Evolutionary conservation across 2,329 filamentous ascomycete species (phyloP), one percentile per base, ranked within the genome.

Genomic region (Camillea tinctor): DNA sequence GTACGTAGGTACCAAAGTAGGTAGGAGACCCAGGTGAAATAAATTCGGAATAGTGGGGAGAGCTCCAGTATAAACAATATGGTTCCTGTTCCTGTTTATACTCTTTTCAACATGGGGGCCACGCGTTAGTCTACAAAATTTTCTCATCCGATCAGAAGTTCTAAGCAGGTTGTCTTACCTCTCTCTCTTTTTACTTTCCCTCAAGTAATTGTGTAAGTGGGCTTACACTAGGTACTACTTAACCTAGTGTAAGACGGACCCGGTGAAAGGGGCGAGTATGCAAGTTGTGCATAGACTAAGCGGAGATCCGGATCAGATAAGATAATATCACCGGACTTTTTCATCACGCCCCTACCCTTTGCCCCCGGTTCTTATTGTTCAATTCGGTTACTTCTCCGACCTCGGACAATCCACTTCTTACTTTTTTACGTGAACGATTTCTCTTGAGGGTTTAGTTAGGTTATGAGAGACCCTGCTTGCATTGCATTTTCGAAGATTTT

Each of bases 281-380:
- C 11, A 44, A 44, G 36, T 44, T 44, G 5, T 44, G 17, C 36
- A 44, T 50, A 13, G 17, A 22, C 49, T 44, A 30, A 52, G 55
- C 53, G 57, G 59, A 56, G 51, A 57, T 64, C 59, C 57, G 57
- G 63, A 67, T 67, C 65, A 61, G 63, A 67, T 65, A 65, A 64
- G 65, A 67, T 67, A 56, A 54, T 21, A 20, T 19, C 36, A 49
- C 15, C 49, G n/a, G 49, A 7, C 36, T 30, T 30, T 4, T 11
- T 30, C 26, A 9, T 30, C 26, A 4, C 24, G 4, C 24, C 24
- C 24, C 24, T 9, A 26, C 24, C 24, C 24, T 26, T 9, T 26
- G 3, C 11, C 36, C 36, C 36, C 36, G 13, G 36, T 2, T n/a
- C 17, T 5, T 17, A 5, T 44, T 44, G 36, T 44, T 44, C 17